Evolutionary conservation across 2,329 filamentous ascomycete genomes (phyloP), one percentile per base, ranked within the genome.

Genomic region (Magnaporthiopsis rhizophila): DNA sequence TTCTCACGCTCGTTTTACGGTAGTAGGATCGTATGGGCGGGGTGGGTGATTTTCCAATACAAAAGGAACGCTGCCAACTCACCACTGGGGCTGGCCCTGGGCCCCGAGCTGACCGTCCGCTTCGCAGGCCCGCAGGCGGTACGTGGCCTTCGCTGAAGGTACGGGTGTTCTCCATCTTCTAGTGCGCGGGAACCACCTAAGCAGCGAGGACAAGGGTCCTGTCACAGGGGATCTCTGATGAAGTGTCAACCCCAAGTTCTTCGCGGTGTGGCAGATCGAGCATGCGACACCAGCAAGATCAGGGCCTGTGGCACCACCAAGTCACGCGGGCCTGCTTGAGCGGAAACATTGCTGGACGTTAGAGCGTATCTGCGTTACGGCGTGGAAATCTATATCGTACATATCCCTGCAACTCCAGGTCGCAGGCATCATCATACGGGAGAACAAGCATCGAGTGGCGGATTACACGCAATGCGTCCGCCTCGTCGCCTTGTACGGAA

Each of bases 11-110:
- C 77, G 92, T 3, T 87, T 86, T 12, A 90, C 86, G 0, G 83
- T 86, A 2, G 83, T 88, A 26, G 87, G 86, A 0, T n/a, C n/a
- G 91, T 1, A 80, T 92, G 56, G 90, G 90, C 30, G 86, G 89
- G n/a, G 89, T 91, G 59, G 83, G n/a, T n/a, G n/a, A n/a, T n/a
- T 93, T 92, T 93, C 76, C 87, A 91, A 75, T 92, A 93, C 72
- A 78, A 83, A 65, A 90, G 92, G 86, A 76, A 85, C 67, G 79
- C 78, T 60, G 30, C 58, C 26, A 60, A 60, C 58, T 18, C 30
- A 12, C 7, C 26, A 0, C 30, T 60, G 28, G 58, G 36, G 1
- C 28, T 24, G 13, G 21, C 26, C 26, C 13, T 60, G 21, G 58
- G 58, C 9, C 28, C 28, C 9, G 28, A 32, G 58, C 30, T 60